These are phyloP conservation scores for Rutstroemia sp. DNA, from an alignment of 2,329 filamentous ascomycete species.

Conservation along the genomic window DNA sequence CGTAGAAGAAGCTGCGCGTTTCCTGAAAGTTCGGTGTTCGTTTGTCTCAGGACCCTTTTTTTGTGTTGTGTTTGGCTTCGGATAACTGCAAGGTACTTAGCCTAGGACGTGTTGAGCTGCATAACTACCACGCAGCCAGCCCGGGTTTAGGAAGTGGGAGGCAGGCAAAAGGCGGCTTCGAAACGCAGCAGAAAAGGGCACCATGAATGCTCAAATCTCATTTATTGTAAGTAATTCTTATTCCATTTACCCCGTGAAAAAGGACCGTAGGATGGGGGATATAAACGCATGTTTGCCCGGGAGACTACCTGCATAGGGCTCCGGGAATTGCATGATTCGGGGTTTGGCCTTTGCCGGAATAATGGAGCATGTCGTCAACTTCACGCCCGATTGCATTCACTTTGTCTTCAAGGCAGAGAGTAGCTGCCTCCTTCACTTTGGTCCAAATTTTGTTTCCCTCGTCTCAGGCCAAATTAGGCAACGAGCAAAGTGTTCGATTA, in stretches of 20 bases:
- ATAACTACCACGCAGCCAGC: slow-evolving; percentile 21
- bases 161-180: slow-evolving; percentile 15
- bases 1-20: not conserved
- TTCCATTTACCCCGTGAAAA: not conserved
- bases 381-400: not conserved
- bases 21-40: not conserved
- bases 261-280: not conserved
- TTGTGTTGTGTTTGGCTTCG: slow-evolving; percentile 7
- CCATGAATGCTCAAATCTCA: slow-evolving; percentile 50
- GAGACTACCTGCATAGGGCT: not conserved
- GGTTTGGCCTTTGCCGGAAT: not conserved
- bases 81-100: slow-evolving; percentile 28
- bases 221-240: slow-evolving; percentile 42
- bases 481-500: not conserved
- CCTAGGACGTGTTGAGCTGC: slow-evolving; percentile 20
- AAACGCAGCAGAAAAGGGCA: slow-evolving; percentile 19
- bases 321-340: not conserved
- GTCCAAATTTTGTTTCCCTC: not conserved
- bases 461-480: not conserved
- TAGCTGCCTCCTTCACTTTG: no score
- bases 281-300: not conserved
- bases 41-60: not conserved
- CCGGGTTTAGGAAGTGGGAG: not conserved
- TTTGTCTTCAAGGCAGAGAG: not conserved
- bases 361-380: not conserved